Conservation (phyloP, 768 basidiomycete genomes). For the Pleurotus ostreatus region DNA sequence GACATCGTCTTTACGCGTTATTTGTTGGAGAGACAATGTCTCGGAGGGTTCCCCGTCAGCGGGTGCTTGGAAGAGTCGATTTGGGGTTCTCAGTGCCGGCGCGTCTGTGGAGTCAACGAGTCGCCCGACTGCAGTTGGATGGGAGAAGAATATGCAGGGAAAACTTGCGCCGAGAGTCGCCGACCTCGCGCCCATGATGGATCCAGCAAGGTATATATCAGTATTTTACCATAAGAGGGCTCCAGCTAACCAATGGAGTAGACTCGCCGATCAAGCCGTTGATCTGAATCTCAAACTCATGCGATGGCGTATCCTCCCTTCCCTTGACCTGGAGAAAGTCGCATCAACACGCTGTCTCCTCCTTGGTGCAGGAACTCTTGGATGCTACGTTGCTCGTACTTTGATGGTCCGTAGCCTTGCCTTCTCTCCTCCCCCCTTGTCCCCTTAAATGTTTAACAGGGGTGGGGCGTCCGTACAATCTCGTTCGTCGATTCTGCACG, state of each 20-base stretch:
- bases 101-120: conserved; percentile 13
- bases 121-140: conserved; percentile 76
- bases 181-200: conserved; percentile 95
- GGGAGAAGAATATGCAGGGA: conserved; percentile 91
- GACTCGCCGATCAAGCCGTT: conserved; percentile 95
- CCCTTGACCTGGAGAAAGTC: conserved; percentile 85
- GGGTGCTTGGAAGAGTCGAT: conserved; percentile 56
- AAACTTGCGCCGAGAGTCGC: conserved; percentile 86
- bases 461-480: conserved; percentile 93
- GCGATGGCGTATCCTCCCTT: conserved; percentile 94
- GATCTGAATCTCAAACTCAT: conserved; percentile 96
- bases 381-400: conserved; percentile 91
- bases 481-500: conserved; percentile 88
- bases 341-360: conserved; percentile 76
- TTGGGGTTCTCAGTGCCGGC: conserved; percentile 46
- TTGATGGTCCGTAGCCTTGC: conserved; percentile 63
- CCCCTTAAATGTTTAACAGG: conserved; percentile 40
- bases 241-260: conserved; percentile 22
- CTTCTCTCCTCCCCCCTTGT: not conserved
- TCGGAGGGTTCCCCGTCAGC: conserved; percentile 28
- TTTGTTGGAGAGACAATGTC: conserved; percentile 76
- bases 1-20: conserved; percentile 50
- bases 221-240: not conserved
- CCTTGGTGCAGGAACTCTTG: conserved; percentile 93
- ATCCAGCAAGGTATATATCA: conserved; percentile 62